Base-by-base conservation (phyloP, 306 rosid species). In the Bauhinia variegata region DNA sequence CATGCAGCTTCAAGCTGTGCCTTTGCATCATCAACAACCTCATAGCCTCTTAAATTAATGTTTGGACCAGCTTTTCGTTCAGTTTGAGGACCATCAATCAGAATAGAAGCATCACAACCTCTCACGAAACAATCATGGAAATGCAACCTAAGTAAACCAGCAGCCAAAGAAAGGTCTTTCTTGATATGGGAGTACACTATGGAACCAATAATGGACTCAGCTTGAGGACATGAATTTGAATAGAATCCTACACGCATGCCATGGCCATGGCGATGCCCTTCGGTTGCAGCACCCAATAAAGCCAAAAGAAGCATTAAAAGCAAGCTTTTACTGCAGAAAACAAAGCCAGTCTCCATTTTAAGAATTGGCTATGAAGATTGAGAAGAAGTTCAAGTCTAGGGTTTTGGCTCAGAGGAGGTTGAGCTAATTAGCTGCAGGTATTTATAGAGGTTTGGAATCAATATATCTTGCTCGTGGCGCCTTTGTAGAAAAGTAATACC, bases 181-280 rank as follows among this genome's bases (percentile, higher is more conserved):
- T 1, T 4, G 13, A 39, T 5, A 39, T 60, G 65, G 6, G 65
- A 4, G 7, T 39, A 36, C 36, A 41, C 65, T 1, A 50, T 60
- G 0, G 65, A 60, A 7, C 15, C n/a, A 39, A 60, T 50, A 39
- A 60, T 60, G 49, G 49, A 37, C 23, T 60, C 65, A 4, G 34
- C 65, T 39, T 34, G 48, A 18, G 65, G 65, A 10, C 65, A 60
- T 8, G 65, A 14, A 6, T 1, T 15, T 0, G 63, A 1, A 11
- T 57, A 36, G 63, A 57, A 57, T 2, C 63, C 63, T 10, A 57
- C 23, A 8, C 63, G 46, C 2, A n/a, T 33, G 63, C 7, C 46
- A 30, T 34, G 46, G 47, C 23, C 6, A 15, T 34, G 46, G 47
- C 23, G 3, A 15, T 33, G 46, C 44, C 14, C 63, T 0, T 8